Percentiles rank a stretch among this genome's conserved stretches.
phyloP scores from a whole-genome alignment of 768 basidiomycete species.

The Pleurotus tuber-regium region DNA sequence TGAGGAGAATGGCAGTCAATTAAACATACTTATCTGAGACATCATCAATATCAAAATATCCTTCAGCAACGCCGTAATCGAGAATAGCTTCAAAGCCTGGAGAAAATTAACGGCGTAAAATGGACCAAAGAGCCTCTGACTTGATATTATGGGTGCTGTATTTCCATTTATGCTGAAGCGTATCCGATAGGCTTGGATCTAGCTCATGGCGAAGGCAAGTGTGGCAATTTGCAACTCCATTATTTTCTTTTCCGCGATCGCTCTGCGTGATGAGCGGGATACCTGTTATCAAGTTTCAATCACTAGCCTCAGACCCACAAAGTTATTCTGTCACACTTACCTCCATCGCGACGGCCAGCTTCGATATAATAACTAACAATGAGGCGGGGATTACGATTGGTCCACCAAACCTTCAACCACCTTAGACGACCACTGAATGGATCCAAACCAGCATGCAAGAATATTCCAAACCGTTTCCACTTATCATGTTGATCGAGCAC shows the following conservation, averaged over 20 bases:
- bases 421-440: slow-evolving; percentile 22
- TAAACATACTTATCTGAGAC: slow-evolving; percentile 19
- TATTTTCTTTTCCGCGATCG: slow-evolving; percentile 42
- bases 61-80: slow-evolving; percentile 24
- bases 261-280: slow-evolving; percentile 41
- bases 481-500: slow-evolving; percentile 35
- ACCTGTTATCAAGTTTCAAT: not conserved
- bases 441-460: slow-evolving; percentile 28
- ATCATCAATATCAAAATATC: slow-evolving; percentile 26
- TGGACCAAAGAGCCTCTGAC: slow-evolving; percentile 37
- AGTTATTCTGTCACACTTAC: slow-evolving; percentile 15
- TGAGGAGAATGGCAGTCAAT: not conserved
- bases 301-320: not conserved
- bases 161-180: slow-evolving; percentile 33
- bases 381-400: slow-evolving; percentile 33
- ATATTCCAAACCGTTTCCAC: slow-evolving; percentile 30
- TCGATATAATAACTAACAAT: slow-evolving; percentile 35
- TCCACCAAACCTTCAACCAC: slow-evolving; percentile 36
- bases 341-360: slow-evolving; percentile 15
- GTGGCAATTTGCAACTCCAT: slow-evolving; percentile 41
- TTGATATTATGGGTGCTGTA: slow-evolving; percentile 28
- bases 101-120: slow-evolving; percentile 23
- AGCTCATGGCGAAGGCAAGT: slow-evolving; percentile 32
- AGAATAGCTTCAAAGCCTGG: slow-evolving; percentile 35
- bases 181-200: slow-evolving; percentile 26